These are phyloP conservation scores for Haplosporangium sp. DNA, from an alignment of 371 early-diverging fungal genomes.

Conservation along the genomic window DNA sequence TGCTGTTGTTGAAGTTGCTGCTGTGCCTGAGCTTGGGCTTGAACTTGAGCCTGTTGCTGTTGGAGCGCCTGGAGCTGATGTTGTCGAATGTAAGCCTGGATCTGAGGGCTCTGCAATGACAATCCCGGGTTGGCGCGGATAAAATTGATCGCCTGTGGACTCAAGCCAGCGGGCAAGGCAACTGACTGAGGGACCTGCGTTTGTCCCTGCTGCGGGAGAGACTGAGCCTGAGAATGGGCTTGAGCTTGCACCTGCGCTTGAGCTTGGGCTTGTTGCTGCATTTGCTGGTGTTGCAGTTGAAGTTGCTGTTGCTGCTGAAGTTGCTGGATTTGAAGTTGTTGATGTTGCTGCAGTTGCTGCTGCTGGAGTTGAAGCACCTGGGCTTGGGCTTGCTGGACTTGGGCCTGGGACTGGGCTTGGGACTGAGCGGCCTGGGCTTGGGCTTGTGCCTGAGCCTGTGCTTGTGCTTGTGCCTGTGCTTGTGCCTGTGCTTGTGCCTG, in stretches of 20 bases:
- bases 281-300: constrained; percentile 30
- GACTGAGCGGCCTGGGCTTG: constrained; percentile 19
- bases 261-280: constrained; percentile 35
- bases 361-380: constrained; percentile 41
- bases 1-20: constrained; percentile 21
- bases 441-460: constrained; percentile 17
- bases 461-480: constrained; percentile 24
- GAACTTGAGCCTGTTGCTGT: constrained; percentile 33
- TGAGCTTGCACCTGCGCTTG: constrained; percentile 53
- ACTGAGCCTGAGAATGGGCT: constrained; percentile 51
- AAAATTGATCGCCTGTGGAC: constrained; percentile 33
- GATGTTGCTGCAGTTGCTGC: constrained; percentile 44
- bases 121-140: constrained; percentile 31
- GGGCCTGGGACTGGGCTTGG: constrained; percentile 22
- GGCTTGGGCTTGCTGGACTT: constrained; percentile 23
- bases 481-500: constrained; percentile 39
- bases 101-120: constrained; percentile 28
- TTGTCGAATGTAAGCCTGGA: constrained; percentile 39
- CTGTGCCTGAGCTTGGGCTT: constrained; percentile 23
- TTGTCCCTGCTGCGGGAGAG: constrained; percentile 36
- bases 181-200: constrained; percentile 37
- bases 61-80: constrained; percentile 34
- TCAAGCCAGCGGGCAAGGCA: constrained; percentile 27
- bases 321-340: constrained; percentile 35
- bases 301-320: constrained; percentile 32